These are phyloP conservation scores for Artemisia tridentata DNA, from an alignment of 129 eudicot genomes.

Conservation along the genomic window DNA sequence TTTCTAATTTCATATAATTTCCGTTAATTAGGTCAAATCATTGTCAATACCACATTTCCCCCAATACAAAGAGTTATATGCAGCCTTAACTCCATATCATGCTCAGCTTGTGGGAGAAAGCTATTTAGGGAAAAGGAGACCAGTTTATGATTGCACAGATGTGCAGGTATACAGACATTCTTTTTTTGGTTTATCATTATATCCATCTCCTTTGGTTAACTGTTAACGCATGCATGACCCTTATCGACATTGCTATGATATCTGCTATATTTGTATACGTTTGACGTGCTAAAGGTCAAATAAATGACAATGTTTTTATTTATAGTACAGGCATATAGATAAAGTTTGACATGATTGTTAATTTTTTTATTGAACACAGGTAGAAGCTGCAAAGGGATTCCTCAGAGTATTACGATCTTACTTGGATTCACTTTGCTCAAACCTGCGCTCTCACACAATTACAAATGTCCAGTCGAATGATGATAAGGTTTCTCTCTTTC, in stretches of 20 bases:
- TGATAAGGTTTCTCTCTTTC: slow-evolving; percentile 63
- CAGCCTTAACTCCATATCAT: slow-evolving; percentile 74
- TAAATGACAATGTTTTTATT: background rate
- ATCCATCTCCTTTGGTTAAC: background rate
- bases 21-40: slow-evolving; percentile 61
- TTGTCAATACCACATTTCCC: slow-evolving; percentile 81
- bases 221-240: background rate
- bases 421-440: slow-evolving; percentile 84
- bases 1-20: slow-evolving; percentile 13
- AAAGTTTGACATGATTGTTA: slow-evolving; percentile 22
- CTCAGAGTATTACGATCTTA: slow-evolving; percentile 66
- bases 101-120: slow-evolving; percentile 94
- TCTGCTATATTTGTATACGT: background rate
- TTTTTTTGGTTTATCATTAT: background rate
- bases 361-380: slow-evolving; percentile 53
- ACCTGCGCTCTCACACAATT: slow-evolving; percentile 93
- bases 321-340: slow-evolving; percentile 8
- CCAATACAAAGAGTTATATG: slow-evolving; percentile 56
- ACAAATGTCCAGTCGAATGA: slow-evolving; percentile 97
- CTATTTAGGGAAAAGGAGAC: slow-evolving; percentile 79
- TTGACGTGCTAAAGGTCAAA: background rate
- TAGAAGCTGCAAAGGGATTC: slow-evolving; percentile 88
- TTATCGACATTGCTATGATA: background rate
- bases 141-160: slow-evolving; percentile 81
- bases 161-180: slow-evolving; percentile 54